Percentiles rank a stretch among this genome's conserved stretches.
These are phyloP conservation scores for Nigrospora sphaerica DNA, from an alignment of 2,329 filamentous ascomycete genomes.

Conservation along the genomic window DNA sequence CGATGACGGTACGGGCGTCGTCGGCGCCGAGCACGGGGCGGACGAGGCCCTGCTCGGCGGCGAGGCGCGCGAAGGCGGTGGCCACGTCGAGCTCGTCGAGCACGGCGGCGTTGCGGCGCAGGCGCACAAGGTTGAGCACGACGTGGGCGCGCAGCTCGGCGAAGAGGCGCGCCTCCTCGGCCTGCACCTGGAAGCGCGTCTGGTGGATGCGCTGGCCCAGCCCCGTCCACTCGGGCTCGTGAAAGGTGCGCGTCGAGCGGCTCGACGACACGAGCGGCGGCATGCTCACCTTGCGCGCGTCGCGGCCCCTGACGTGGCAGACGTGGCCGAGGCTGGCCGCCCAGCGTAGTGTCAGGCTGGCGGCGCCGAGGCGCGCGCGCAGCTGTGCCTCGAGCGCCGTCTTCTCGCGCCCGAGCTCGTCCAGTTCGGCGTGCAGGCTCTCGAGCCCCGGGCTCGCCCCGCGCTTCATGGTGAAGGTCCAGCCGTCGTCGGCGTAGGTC, in stretches of 20 bases:
- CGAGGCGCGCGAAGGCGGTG: conserved; percentile 76
- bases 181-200: conserved; percentile 67
- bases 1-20: conserved; percentile 44
- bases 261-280: conserved; percentile 63
- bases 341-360: conserved; percentile 74
- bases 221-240: conserved; percentile 74
- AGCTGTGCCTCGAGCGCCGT: conserved; percentile 51
- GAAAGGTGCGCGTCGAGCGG: conserved; percentile 78
- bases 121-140: conserved; percentile 72
- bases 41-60: conserved; percentile 64
- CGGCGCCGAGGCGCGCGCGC: conserved; percentile 50
- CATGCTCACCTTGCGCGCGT: conserved; percentile 37
- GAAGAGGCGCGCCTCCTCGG: conserved; percentile 80
- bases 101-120: conserved; percentile 83
- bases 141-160: conserved; percentile 66
- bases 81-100: conserved; percentile 90
- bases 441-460: conserved; percentile 60
- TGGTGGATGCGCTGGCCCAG: conserved; percentile 77
- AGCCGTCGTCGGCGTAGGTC: conserved; percentile 52
- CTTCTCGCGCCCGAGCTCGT: conserved; percentile 54
- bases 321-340: conserved; percentile 82
- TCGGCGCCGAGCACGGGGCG: conserved; percentile 58
- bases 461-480: conserved; percentile 59
- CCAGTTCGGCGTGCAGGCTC: conserved; percentile 62
- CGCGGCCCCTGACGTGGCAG: conserved; percentile 81